phyloP scores from a whole-genome alignment of 805 yeast genomes.

The Ogataea wickerhamii region DNA sequence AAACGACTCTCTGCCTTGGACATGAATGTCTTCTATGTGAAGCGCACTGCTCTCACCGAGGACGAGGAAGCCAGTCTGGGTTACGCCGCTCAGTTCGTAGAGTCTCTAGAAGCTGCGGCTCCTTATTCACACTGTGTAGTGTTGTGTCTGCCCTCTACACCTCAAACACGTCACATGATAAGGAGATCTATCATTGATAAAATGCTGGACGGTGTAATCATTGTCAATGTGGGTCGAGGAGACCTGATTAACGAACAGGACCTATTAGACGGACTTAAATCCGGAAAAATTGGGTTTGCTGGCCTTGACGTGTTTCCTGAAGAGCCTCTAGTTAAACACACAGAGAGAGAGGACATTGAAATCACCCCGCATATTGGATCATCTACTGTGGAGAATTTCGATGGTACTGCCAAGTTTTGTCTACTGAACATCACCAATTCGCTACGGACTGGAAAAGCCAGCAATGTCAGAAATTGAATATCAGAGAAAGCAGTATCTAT shows the following conservation, averaged over 20 bases:
- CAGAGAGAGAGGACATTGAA: slow-evolving; percentile 58
- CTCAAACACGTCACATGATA: slow-evolving; percentile 53
- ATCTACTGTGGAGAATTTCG: slow-evolving; percentile 54
- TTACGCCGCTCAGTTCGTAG: slow-evolving; percentile 42
- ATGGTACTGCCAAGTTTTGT: slow-evolving; percentile 48
- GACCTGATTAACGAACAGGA: slow-evolving; percentile 64
- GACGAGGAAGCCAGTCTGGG: slow-evolving; percentile 39
- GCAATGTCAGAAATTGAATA: slow-evolving; percentile 21
- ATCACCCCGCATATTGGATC: slow-evolving; percentile 74
- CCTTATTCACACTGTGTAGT: slow-evolving; percentile 51
- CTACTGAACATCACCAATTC: slow-evolving; percentile 51
- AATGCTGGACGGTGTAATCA: slow-evolving; percentile 52
- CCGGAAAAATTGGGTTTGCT: slow-evolving; percentile 59
- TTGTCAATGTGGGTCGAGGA: slow-evolving; percentile 78
- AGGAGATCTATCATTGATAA: slow-evolving; percentile 43
- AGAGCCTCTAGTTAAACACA: slow-evolving; percentile 54
- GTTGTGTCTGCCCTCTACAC: slow-evolving; percentile 62
- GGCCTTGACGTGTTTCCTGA: slow-evolving; percentile 71
- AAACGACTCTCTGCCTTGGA: slow-evolving; percentile 54
- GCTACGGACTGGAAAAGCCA: slow-evolving; percentile 32
- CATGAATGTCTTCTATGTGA: slow-evolving; percentile 61
- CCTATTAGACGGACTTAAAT: slow-evolving; percentile 53
- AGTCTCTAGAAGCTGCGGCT: slow-evolving; percentile 40
- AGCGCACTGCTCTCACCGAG: slow-evolving; percentile 43
- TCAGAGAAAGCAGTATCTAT: neutral